These are phyloP conservation scores for Podosphaera leucotricha DNA, from an alignment of 2,329 filamentous ascomycete genomes.

Conservation along the genomic window DNA sequence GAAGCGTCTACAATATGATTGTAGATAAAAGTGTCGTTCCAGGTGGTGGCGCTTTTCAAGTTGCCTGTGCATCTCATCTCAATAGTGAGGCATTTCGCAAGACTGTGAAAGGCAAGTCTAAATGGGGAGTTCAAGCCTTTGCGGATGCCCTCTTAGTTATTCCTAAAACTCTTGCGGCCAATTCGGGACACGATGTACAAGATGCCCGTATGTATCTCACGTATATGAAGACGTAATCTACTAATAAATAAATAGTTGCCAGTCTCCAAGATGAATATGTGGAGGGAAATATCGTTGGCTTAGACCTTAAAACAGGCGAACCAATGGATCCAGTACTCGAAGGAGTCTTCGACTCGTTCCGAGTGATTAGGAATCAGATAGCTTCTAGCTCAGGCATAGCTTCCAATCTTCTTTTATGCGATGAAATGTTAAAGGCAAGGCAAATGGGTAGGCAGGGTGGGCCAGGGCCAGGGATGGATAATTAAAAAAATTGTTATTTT, in stretches of 20 bases:
- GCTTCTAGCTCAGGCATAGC: slow-evolving; percentile 89
- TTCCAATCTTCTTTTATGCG: slow-evolving; percentile 81
- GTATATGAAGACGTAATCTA: not conserved
- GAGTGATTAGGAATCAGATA: slow-evolving; percentile 79
- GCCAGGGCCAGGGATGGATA: slow-evolving; percentile 41
- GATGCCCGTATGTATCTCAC: slow-evolving; percentile 49
- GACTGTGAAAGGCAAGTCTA: slow-evolving; percentile 91
- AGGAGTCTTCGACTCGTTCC: slow-evolving; percentile 89
- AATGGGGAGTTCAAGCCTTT: slow-evolving; percentile 87
- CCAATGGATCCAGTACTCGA: slow-evolving; percentile 87
- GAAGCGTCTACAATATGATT: slow-evolving; percentile 98
- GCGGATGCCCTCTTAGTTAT: slow-evolving; percentile 87
- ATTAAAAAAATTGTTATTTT: slow-evolving; percentile 11
- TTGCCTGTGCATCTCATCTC: slow-evolving; percentile 72
- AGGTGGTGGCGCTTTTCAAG: slow-evolving; percentile 84
- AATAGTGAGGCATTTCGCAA: slow-evolving; percentile 70
- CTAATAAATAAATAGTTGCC: slow-evolving; percentile 35
- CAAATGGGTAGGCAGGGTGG: slow-evolving; percentile 60
- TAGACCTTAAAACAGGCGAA: slow-evolving; percentile 68
- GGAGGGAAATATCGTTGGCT: slow-evolving; percentile 65
- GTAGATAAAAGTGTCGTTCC: slow-evolving; percentile 93
- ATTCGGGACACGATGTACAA: slow-evolving; percentile 90
- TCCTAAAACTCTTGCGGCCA: slow-evolving; percentile 89
- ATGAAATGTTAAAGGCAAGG: slow-evolving; percentile 90
- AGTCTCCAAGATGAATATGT: slow-evolving; percentile 63